These are phyloP conservation scores for Serendipita vermifera DNA, from an alignment of 768 basidiomycete genomes.

Conservation along the genomic window DNA sequence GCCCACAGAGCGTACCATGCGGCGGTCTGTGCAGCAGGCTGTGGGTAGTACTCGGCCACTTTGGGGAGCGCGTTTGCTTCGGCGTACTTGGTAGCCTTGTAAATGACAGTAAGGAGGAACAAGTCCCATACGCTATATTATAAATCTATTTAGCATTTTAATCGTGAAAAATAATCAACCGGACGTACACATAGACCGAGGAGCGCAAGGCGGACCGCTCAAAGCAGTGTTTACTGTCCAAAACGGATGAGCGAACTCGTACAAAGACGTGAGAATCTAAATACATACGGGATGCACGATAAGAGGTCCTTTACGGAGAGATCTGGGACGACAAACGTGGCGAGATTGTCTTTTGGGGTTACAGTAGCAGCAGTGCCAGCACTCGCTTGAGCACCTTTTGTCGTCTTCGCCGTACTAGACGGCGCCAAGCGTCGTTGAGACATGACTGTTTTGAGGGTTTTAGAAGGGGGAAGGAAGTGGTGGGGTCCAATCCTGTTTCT, in stretches of 20 bases:
- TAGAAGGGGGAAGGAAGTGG: neutral
- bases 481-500: neutral
- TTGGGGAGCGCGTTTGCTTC: constrained; percentile 47
- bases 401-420: too few species aligned
- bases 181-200: constrained; percentile 59
- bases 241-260: neutral
- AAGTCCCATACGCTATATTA: constrained; percentile 56
- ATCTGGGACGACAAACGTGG: constrained; percentile 50
- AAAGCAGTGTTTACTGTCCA: constrained; percentile 54
- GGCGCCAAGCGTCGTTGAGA: neutral
- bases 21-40: constrained; percentile 48
- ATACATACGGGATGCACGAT: constrained; percentile 58
- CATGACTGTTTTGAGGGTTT: neutral
- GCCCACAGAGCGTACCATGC: constrained; percentile 22
- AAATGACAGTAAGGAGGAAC: constrained; percentile 51
- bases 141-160: too few species aligned
- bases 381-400: neutral
- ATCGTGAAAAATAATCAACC: constrained; percentile 10
- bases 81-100: constrained; percentile 51
- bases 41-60: constrained; percentile 33
- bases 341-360: neutral
- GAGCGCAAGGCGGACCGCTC: constrained; percentile 78
- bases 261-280: neutral
- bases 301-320: constrained; percentile 79
- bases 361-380: too few species aligned